Base-by-base conservation (phyloP, 2,329 filamentous ascomycete species). In the Penicillium sp. region DNA sequence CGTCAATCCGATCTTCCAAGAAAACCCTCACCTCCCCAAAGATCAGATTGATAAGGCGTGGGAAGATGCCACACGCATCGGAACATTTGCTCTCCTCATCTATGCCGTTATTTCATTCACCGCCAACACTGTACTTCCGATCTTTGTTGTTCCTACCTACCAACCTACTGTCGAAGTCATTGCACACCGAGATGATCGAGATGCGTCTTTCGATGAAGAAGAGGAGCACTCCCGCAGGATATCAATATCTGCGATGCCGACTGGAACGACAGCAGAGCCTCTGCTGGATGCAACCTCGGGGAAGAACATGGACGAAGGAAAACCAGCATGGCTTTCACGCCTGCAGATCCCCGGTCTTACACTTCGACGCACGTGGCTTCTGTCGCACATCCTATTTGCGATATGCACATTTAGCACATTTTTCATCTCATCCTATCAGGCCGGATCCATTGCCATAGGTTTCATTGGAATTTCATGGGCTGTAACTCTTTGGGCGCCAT, bases 381-480 rank as follows among this genome's bases (percentile, higher is more conserved):
- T 89, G 6, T 90, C 90, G 1, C 88, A 96, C 61, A 72, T 96
- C n/a, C 81, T 96, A 45, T 97, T 96, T 70, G 84, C 90, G 1
- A 72, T 81, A 5, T 87, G 89, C 69, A 96, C 94, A 85, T 89
- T 89, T 69, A 85, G 86, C 68, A 95, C 93, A 0, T 85, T 96
- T 54, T 81, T 96, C 56, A 89, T 96, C 37, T 82, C 80, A 40
- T 85, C 84, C 2, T 86, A 91, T 7, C 78, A 83, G 54, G 84
- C 82, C 9, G 93, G 90, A 1, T 96, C 89, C 0, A 80, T 85
- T 1, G 82, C 96, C 31, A 88, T 96, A 53, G 90, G 87, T 1
- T 77, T 94, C 23, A 86, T 96, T 46, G 93, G 93, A 31, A 86
- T 97, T 55, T 92, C 90, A 1, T 97, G 93, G 93, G 92, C 92